phyloP scores from a whole-genome alignment of 345 rosid species.

The Zanthoxylum bungeanum region DNA sequence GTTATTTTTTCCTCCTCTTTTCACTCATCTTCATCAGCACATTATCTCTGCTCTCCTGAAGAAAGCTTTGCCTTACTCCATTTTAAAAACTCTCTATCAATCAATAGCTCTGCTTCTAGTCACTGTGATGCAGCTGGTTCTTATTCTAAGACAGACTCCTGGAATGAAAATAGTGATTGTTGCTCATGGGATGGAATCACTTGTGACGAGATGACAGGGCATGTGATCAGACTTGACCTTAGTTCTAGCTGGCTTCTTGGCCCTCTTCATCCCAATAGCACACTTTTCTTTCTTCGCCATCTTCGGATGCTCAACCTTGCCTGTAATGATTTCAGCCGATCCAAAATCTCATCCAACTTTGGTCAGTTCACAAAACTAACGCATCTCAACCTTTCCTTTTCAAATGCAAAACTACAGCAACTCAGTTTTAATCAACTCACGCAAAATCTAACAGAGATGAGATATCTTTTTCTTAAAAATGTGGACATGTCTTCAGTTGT shows the following conservation, averaged over 20 bases:
- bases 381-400: background rate
- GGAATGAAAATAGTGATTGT: background rate
- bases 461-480: background rate
- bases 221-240: background rate
- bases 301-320: background rate
- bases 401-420: background rate
- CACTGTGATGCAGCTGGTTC: background rate
- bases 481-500: background rate
- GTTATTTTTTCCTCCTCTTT: background rate
- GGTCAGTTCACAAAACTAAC: background rate
- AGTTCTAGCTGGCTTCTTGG: background rate
- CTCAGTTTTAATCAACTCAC: background rate
- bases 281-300: background rate
- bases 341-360: background rate
- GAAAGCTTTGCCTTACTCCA: background rate
- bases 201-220: background rate
- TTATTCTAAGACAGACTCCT: background rate
- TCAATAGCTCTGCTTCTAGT: background rate
- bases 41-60: background rate
- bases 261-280: background rate
- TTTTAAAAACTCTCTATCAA: background rate
- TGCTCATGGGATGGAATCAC: background rate
- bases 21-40: too few species aligned
- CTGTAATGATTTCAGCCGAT: background rate
- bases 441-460: background rate